Percentiles rank a stretch among this genome's conserved stretches.
These are phyloP conservation scores for Xerocomus potaroensis DNA, from an alignment of 768 basidiomycete genomes.

Conservation along the genomic window DNA sequence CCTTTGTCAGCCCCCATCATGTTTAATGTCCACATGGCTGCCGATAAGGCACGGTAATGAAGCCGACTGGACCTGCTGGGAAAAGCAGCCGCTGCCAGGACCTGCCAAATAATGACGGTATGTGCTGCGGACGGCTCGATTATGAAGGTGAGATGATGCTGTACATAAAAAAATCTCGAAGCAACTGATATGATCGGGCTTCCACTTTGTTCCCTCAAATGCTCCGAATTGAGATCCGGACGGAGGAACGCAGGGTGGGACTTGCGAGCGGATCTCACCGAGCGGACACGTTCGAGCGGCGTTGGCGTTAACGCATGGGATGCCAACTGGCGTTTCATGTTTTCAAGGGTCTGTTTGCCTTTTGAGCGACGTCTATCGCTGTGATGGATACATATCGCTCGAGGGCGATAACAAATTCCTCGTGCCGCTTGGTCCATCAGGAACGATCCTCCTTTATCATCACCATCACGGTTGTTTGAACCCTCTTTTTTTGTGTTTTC, in stretches of 20 bases:
- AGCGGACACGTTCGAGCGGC: slow-evolving; percentile 17
- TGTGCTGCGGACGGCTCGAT: slow-evolving; percentile 9
- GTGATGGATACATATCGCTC: slow-evolving; percentile 5
- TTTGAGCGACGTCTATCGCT: not conserved
- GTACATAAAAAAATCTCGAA: slow-evolving; percentile 13
- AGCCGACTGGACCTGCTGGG: not conserved
- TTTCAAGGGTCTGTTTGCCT: too few species aligned
- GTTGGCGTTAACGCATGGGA: slow-evolving; percentile 9
- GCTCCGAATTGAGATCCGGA: slow-evolving; percentile 24
- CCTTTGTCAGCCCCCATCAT: slow-evolving; percentile 12
- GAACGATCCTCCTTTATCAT: not conserved
- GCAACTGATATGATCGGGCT: slow-evolving; percentile 18
- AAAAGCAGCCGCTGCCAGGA: slow-evolving; percentile 14
- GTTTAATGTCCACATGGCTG: slow-evolving; percentile 7
- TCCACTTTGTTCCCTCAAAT: slow-evolving; percentile 15
- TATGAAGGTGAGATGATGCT: slow-evolving; percentile 18
- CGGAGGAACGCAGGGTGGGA: slow-evolving; percentile 6
- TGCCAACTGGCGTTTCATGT: slow-evolving; percentile 17
- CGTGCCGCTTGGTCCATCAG: not conserved
- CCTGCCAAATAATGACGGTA: slow-evolving; percentile 1
- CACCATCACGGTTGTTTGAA: slow-evolving; percentile 2
- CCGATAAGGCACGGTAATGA: slow-evolving; percentile 16
- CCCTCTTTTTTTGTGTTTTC: not conserved
- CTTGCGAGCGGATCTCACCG: slow-evolving; percentile 29
- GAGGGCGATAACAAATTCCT: too few species aligned